Base-by-base conservation (phyloP, 768 basidiomycete species). In the Boletus rubropictus region DNA sequence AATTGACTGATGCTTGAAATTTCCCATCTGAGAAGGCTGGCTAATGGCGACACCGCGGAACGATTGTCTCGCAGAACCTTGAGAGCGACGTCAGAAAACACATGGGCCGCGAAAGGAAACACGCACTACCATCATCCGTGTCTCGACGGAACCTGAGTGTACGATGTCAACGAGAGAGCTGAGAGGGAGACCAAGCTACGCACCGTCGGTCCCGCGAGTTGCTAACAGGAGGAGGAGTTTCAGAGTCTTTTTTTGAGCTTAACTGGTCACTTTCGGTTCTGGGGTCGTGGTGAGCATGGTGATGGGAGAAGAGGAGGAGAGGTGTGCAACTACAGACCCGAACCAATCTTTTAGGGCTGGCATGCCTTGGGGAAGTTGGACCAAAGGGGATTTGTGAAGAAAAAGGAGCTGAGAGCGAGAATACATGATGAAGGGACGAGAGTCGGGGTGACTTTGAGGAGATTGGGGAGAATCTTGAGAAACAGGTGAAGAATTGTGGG, bases 21-120 rank as follows among this genome's bases (percentile, higher is more conserved):
- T 90, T 39, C 89, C 89, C 89, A 92, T 92, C 69, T 91, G 89
- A 29, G 89, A 88, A 22, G 88, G 86, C 57, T 92, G 89, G 21
- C 86, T 78, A 40, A 86, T 57, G 21, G 66, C 53, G 12, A 66
- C 73, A 11, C 86, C 76, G 25, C 86, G 80, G 60, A 89, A 90
- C 7, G 81, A 75, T 21, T 84, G 78, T 48, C 89, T 76, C 10
- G 79, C 59, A 37, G 80, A 65, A 43, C 74, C 66, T 66, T 82
- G 78, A 77, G 35, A 29, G 39, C 21, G 31, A 22, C 2, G 32
- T 60, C 25, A 51, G 45, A 33, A 40, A 40, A 28, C 25, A 39
- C 31, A 39, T 34, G 39, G 24, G 42, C 15, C 21, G n/a, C 31
- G 25, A 48, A 55, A 37, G 42, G 39, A 29, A 35, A 47, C 24